These are phyloP conservation scores for Dalechampia spathulata DNA, from an alignment of 441 rosid genomes.

Conservation along the genomic window DNA sequence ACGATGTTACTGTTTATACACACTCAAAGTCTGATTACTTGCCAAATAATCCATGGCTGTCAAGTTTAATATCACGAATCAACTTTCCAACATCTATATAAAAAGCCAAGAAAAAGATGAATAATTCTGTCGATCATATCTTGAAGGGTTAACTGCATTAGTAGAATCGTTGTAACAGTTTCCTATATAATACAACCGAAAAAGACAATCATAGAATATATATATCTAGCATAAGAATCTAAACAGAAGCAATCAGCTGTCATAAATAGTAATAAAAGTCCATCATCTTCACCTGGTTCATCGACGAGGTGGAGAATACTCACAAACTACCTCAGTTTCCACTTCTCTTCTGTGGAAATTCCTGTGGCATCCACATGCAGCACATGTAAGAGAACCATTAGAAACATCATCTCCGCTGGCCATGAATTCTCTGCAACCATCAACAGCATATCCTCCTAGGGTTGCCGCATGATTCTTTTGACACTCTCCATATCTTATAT, in stretches of 20 bases:
- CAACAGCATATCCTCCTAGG: slow-evolving; percentile 81
- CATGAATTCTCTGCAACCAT: slow-evolving; percentile 94
- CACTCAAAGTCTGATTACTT: too few relatives aligned
- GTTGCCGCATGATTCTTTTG: slow-evolving; percentile 86
- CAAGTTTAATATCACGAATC: too few relatives aligned
- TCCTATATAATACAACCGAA: slow-evolving; percentile 10
- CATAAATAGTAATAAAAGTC: too few relatives aligned
- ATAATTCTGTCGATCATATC: neutral
- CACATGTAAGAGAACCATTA: slow-evolving; percentile 49
- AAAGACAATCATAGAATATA: slow-evolving; percentile 9
- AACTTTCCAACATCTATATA: too few relatives aligned
- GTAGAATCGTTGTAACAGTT: slow-evolving; percentile 6
- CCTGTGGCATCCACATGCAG: slow-evolving; percentile 90
- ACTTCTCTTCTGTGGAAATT: slow-evolving; percentile 71
- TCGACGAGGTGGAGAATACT: slow-evolving; percentile 57
- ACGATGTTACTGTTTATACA: too few relatives aligned
- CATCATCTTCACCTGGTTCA: too few relatives aligned
- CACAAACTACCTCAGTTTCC: slow-evolving; percentile 72
- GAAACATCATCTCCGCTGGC: slow-evolving; percentile 58
- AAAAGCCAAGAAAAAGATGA: neutral
- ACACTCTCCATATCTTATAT: slow-evolving; percentile 69
- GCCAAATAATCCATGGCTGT: too few relatives aligned
- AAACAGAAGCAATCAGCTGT: too few relatives aligned
- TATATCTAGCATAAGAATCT: too few relatives aligned
- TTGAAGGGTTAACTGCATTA: slow-evolving; percentile 3